Conservation (phyloP, 2,329 filamentous ascomycete genomes). For the Fusarium haematococcum region DNA sequence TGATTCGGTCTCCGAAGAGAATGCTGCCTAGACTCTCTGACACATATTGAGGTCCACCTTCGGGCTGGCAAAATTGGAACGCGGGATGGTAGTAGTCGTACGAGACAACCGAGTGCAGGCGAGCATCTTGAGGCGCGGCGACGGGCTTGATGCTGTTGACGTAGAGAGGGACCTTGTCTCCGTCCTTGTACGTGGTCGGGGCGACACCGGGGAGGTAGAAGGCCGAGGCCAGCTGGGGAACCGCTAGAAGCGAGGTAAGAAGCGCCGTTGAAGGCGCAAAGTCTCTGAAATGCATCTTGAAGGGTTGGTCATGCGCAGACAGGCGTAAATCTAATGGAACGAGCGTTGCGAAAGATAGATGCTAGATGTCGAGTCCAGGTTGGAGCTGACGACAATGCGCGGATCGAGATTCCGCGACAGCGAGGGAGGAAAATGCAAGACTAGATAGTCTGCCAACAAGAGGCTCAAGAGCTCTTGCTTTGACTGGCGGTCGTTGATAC, state of each 20-base stretch:
- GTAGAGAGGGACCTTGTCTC: conserved; percentile 84
- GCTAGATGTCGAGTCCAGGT: conserved; percentile 20
- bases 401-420: conserved; percentile 14
- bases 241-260: conserved; percentile 61
- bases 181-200: conserved; percentile 87
- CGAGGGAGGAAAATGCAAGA: not conserved
- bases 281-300: conserved; percentile 60
- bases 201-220: conserved; percentile 98
- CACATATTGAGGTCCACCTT: conserved; percentile 80
- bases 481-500: not conserved
- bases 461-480: not conserved
- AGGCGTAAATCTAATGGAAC: conserved; percentile 5
- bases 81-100: conserved; percentile 94
- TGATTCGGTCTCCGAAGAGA: conserved; percentile 95
- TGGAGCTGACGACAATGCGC: conserved; percentile 40
- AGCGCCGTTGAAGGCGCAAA: conserved; percentile 61
- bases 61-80: conserved; percentile 89
- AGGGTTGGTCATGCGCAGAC: conserved; percentile 45
- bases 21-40: conserved; percentile 91
- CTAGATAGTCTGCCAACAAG: not conserved
- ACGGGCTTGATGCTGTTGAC: conserved; percentile 95
- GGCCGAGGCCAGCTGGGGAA: conserved; percentile 70
- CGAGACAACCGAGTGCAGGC: conserved; percentile 90
- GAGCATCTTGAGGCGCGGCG: conserved; percentile 79
- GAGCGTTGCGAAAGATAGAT: conserved; percentile 30